Evolutionary conservation across 495 filamentous ascomycete species (phyloP), one percentile per base, ranked within the genome.

Genomic region (Thozetella sp.): DNA sequence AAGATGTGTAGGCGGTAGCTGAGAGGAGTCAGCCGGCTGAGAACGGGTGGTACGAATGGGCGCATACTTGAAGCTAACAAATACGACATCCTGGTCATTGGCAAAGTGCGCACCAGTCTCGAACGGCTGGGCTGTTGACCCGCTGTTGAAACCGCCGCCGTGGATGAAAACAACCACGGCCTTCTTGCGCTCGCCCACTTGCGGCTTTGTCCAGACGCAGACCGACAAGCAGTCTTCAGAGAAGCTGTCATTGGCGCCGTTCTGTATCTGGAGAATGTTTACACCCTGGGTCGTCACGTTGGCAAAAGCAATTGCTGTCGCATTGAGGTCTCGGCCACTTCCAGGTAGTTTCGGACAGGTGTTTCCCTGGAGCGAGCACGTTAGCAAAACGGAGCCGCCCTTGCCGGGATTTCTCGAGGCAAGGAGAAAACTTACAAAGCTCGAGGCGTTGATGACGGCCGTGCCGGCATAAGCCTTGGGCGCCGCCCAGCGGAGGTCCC

Each of bases 1-100:
- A 88, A 86, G 54, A 88, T 79, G 62, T 85, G 83, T 34, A 87
- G 57, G 17, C 85, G 83, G 62, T 87, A 87, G 63, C 81, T 82
- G n/a, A n/a, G n/a, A n/a, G n/a, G n/a, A n/a, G n/a, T n/a, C n/a
- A n/a, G n/a, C n/a, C n/a, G n/a, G n/a, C n/a, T n/a, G n/a, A n/a
- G n/a, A n/a, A n/a, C n/a, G n/a, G n/a, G n/a, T n/a, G n/a, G n/a
- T n/a, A n/a, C 6, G 30, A 6, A 37, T 15, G 30, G 30, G 30
- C 30, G 15, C 30, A 6, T 37, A 37, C 30, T 37, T 37, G 15
- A 37, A 37, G 30, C 30, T 37, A 15, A 37, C 30, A 37, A 37
- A 37, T 15, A 37, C 30, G 6, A 37, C 30, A 15, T 37, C 30
- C 15, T 37, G 30, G 6, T 87, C 72, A 34, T 81, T 77, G 53